phyloP scores from a whole-genome alignment of 164 flowering plant genomes.

The Malania oleifera region DNA sequence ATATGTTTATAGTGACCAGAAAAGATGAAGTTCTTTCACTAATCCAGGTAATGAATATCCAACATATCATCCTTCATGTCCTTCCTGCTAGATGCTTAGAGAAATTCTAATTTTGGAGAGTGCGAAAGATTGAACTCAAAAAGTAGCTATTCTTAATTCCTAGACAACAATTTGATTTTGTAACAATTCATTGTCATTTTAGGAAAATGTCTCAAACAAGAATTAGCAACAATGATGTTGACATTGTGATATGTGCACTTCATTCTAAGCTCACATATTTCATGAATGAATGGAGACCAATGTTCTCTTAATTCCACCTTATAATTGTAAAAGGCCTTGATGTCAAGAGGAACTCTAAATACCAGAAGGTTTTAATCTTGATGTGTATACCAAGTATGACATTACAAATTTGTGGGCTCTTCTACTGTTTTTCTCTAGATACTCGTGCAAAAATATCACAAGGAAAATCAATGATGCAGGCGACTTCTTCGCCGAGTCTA shows the following conservation, averaged over 20 bases:
- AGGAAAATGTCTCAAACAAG: slow-evolving; percentile 49
- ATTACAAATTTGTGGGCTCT: slow-evolving; percentile 51
- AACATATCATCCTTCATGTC: slow-evolving; percentile 50
- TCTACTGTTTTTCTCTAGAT: slow-evolving; percentile 50
- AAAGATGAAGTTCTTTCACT: slow-evolving; percentile 59
- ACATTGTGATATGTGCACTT: slow-evolving; percentile 77
- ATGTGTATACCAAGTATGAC: slow-evolving; percentile 61
- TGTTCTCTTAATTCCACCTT: slow-evolving; percentile 73
- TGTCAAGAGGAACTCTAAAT: slow-evolving; percentile 58
- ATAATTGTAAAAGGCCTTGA: slow-evolving; percentile 83
- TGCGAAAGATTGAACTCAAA: neutral
- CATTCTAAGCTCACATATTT: slow-evolving; percentile 67
- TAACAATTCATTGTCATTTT: slow-evolving; percentile 4
- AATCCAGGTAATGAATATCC: slow-evolving; percentile 55
- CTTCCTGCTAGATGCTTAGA: slow-evolving; percentile 94
- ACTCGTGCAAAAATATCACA: slow-evolving; percentile 41
- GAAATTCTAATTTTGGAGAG: slow-evolving; percentile 43
- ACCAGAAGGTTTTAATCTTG: slow-evolving; percentile 64
- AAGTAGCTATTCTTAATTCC: neutral
- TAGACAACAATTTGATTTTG: neutral
- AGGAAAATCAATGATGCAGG: neutral
- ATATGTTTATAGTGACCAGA: slow-evolving; percentile 66
- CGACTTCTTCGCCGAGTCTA: neutral
- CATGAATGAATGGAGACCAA: slow-evolving; percentile 70
- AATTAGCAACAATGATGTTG: slow-evolving; percentile 60